Percentiles rank a stretch among this genome's conserved stretches.
These are phyloP conservation scores for Oropetium thomaeum DNA, from an alignment of 176 grass and related monocot species.

Conservation along the genomic window DNA sequence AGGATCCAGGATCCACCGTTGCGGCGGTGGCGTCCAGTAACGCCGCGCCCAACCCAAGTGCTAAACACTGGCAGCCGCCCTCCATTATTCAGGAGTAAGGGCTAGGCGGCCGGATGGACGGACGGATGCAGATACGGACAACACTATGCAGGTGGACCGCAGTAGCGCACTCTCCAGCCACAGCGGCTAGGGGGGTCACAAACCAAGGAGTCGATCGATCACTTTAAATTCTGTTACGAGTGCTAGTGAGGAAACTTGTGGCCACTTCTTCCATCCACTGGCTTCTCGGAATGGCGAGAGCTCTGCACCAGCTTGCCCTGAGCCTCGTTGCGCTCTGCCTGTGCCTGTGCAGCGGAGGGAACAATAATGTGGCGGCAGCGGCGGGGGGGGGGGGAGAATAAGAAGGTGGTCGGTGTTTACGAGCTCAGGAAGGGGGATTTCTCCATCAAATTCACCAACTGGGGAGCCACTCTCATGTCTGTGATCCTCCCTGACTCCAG, in stretches of 20 bases:
- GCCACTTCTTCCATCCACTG: too few species aligned
- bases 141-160: slow-evolving; percentile 18
- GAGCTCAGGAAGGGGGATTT: slow-evolving; percentile 75
- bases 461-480: slow-evolving; percentile 78
- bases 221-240: neutral
- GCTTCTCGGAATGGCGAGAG: slow-evolving; percentile 42
- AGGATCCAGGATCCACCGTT: neutral
- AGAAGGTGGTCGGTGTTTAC: slow-evolving; percentile 55
- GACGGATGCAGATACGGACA: neutral
- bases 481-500: slow-evolving; percentile 67
- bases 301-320: slow-evolving; percentile 14
- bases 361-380: neutral
- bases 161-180: neutral
- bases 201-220: neutral
- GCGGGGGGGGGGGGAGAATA: neutral
- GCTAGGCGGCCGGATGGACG: neutral
- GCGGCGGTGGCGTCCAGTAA: neutral
- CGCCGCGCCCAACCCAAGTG: neutral
- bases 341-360: slow-evolving; percentile 2
- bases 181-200: neutral
- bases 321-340: slow-evolving; percentile 30
- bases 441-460: slow-evolving; percentile 73
- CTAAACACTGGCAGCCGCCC: neutral
- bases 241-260: neutral
- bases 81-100: neutral